phyloP scores from a whole-genome alignment of 139 green algal species.

The Coelastrella sp. region DNA sequence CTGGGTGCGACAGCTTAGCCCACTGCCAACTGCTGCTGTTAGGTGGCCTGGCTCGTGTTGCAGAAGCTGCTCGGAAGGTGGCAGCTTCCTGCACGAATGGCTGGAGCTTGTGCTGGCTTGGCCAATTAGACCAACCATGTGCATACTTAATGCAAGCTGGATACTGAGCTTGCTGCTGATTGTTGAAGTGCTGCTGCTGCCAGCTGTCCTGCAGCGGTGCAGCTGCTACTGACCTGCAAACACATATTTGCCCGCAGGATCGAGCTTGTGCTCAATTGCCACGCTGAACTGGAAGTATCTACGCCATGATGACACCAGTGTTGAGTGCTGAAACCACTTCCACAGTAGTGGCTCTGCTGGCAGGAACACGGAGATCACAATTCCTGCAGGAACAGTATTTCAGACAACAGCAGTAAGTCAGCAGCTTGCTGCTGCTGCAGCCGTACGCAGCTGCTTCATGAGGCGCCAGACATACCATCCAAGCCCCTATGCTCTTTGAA shows the following conservation, averaged over 20 bases:
- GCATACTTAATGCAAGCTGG: neutral
- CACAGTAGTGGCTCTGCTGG: constrained; percentile 47
- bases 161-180: neutral
- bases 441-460: neutral
- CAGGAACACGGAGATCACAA: constrained; percentile 33
- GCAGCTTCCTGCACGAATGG: too few species aligned
- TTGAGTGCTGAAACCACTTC: constrained; percentile 34
- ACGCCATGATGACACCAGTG: constrained; percentile 27
- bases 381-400: constrained; percentile 1
- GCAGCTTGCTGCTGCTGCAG: neutral
- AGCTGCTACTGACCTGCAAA: constrained; percentile 33
- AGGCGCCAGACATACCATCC: too few species aligned
- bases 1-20: too few species aligned
- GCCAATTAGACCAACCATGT: neutral
- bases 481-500: too few species aligned
- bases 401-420: neutral
- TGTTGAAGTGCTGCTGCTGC: neutral
- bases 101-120: too few species aligned
- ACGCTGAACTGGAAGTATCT: constrained; percentile 45
- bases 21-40: too few species aligned
- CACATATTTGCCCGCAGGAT: constrained; percentile 17
- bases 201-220: neutral
- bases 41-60: too few species aligned
- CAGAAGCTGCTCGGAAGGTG: too few species aligned
- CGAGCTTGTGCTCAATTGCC: constrained; percentile 10